A percentile compares a stretch with the other conserved stretches of the same genome.
Conservation (phyloP, 495 filamentous ascomycete genomes). For the Neurospora sp. region DNA sequence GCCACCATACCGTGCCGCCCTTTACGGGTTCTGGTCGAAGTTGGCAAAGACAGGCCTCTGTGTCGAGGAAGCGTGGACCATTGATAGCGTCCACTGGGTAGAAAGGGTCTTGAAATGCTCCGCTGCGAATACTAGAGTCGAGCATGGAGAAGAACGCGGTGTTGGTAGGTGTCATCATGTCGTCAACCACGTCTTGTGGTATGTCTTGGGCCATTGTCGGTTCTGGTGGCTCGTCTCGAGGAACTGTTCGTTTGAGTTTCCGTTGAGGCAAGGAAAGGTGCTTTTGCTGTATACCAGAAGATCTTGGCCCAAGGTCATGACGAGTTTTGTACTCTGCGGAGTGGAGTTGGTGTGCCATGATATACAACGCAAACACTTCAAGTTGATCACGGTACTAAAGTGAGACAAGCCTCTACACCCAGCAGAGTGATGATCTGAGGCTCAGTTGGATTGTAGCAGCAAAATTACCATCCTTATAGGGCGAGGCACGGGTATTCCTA, state of each 20-base stretch:
- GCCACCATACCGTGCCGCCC: constrained; percentile 17
- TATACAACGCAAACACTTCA: not conserved
- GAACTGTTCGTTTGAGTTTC: not conserved
- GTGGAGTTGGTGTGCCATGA: not conserved
- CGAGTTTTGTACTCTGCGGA: not conserved
- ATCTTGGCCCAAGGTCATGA: not conserved
- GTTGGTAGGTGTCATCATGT: not conserved
- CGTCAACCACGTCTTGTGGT: not conserved
- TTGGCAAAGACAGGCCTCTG: constrained; percentile 27
- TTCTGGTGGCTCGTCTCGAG: not conserved
- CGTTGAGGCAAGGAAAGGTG: not conserved
- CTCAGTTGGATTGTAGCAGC: not conserved
- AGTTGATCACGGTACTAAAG: not conserved
- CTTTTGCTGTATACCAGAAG: not conserved
- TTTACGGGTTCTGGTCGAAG: constrained; percentile 10
- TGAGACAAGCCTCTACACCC: not conserved
- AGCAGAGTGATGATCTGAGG: not conserved
- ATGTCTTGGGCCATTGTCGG: not conserved
- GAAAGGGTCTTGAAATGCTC: constrained; percentile 21
- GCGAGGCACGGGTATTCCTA: no score
- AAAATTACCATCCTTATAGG: not conserved
- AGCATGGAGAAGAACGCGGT: not conserved
- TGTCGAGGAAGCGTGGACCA: constrained; percentile 31
- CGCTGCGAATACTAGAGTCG: not conserved
- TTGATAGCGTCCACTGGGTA: constrained; percentile 11